Base-by-base conservation (phyloP, 305 asterid species). In the Caryopteris hybrid region DNA sequence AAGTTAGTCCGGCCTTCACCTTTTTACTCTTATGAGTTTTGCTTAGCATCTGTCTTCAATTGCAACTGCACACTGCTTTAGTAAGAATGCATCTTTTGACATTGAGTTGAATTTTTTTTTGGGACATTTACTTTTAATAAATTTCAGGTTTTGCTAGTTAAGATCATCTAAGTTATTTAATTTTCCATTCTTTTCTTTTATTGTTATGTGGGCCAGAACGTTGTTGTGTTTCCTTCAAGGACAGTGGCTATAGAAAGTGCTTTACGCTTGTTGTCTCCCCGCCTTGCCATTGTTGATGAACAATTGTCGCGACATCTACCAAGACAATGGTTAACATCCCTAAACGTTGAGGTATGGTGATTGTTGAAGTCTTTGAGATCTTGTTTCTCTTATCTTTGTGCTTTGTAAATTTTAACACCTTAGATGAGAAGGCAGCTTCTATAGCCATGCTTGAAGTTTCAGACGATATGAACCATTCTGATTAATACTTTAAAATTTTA, bases 251-350 rank as follows among this genome's bases (percentile, higher is more conserved):
- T 89, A 70, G 98, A 91, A 84, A 91, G 91, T 84, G 84, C 87
- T 62, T 76, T 92, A 71, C 96, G 89, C 39, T 73, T 92, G 80
- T 85, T 92, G 78, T 87, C 92, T 65, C 96, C 98, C 22, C 88
- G 86, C 56, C 95, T 92, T 18, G 96, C 98, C 66, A 92, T 92
- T 67, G 96, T 89, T 70, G 98, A 92, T 71, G 98, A 92, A 75
- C 92, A 83, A 64, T 76, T 92, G 71, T 80, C 92, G 38, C 85
- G 82, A 27, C 83, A 89, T 68, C 85, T 92, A 76, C 98, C 98
- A 52, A 83, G 86, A 78, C 84, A 87, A 74, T 92, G 98, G 98
- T 66, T 92, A 74, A 89, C 96, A 58, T 89, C 96, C 71, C 80
- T 89, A 74, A 79, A 82, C 29, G 65, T 87, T 71, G 91, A 89